Conservation (phyloP, 1,284 basidiomycete genomes). For the Ceratobasidium sp. region DNA sequence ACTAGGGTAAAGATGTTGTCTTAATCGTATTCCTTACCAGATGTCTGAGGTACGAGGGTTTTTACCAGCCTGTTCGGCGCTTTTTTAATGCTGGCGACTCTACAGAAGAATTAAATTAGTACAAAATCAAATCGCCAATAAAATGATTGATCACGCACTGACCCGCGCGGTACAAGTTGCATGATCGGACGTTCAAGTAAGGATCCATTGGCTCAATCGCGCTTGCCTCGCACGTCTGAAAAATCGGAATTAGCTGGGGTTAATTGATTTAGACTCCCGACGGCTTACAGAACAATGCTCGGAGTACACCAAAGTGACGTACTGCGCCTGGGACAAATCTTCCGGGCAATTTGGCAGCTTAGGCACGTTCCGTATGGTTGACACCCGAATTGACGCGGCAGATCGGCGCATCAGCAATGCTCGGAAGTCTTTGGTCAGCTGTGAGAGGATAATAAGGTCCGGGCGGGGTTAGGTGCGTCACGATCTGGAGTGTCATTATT, state of each 20-base stretch:
- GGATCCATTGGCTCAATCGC: conserved; percentile 8
- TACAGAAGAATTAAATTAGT: background rate
- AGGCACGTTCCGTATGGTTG: background rate
- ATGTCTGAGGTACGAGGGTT: background rate
- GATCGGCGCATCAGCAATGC: background rate
- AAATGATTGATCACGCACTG: background rate
- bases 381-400: background rate
- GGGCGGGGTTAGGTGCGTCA: background rate
- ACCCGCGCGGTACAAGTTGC: conserved; percentile 8
- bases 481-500: background rate
- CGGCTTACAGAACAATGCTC: conserved; percentile 19
- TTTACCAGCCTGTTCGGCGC: background rate
- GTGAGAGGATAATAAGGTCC: conserved; percentile 11
- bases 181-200: background rate
- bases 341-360: conserved; percentile 18
- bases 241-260: background rate
- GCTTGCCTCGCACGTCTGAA: background rate
- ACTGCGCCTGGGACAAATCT: conserved; percentile 19
- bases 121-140: no score
- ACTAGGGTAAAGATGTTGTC: background rate
- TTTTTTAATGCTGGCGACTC: background rate
- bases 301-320: conserved; percentile 16
- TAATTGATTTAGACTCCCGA: background rate
- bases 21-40: background rate
- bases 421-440: background rate